These are phyloP conservation scores for Quercus robur DNA, from an alignment of 306 rosid genomes.

Conservation along the genomic window DNA sequence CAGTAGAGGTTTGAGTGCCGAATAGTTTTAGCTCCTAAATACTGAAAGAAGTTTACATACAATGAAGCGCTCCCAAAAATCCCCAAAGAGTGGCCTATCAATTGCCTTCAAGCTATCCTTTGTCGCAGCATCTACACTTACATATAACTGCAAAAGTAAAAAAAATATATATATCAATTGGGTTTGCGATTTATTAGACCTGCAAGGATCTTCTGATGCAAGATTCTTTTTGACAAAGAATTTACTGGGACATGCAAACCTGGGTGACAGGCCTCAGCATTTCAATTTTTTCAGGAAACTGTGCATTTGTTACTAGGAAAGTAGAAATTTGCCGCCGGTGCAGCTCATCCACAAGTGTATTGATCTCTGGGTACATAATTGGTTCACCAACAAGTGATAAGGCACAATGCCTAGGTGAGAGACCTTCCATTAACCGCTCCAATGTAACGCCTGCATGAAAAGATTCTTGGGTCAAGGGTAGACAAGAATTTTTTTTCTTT, in stretches of 20 bases:
- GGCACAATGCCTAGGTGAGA: constrained; percentile 94
- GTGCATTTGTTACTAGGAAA: constrained; percentile 95
- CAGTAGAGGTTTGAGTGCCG: neutral
- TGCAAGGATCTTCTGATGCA: constrained; percentile 5
- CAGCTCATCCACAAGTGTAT: constrained; percentile 82
- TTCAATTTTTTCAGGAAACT: constrained; percentile 90
- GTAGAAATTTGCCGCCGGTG: constrained; percentile 84
- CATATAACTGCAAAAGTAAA: constrained; percentile 73
- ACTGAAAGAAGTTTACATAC: constrained; percentile 43
- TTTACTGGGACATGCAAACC: constrained; percentile 34
- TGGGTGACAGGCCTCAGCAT: constrained; percentile 74
- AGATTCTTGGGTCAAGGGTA: constrained; percentile 14
- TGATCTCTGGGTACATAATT: constrained; percentile 96
- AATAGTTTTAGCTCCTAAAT: neutral
- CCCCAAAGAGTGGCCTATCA: constrained; percentile 97
- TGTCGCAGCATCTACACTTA: constrained; percentile 97
- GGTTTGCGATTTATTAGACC: constrained; percentile 3
- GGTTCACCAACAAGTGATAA: constrained; percentile 99
- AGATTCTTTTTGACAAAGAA: neutral
- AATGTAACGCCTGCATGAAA: constrained; percentile 68
- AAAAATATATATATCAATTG: constrained; percentile 5
- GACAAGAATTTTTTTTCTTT: neutral
- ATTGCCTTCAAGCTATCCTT: constrained; percentile 94
- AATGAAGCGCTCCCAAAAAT: constrained; percentile 95
- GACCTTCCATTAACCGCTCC: constrained; percentile 89